phyloP scores from a whole-genome alignment of 441 rosid genomes.

The Euphorbia neoarborescens region DNA sequence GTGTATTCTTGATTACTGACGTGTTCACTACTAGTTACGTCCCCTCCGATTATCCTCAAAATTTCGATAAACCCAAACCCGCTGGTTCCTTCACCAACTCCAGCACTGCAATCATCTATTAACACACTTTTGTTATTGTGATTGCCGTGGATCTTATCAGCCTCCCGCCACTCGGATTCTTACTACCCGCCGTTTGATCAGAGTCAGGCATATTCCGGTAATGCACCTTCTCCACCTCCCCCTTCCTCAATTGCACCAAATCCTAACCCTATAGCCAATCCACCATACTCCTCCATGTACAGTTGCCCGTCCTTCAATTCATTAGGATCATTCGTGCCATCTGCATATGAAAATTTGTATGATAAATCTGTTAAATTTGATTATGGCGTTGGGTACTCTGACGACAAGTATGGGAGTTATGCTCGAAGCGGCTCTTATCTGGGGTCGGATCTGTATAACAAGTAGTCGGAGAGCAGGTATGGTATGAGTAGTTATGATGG shows the following conservation, averaged over 20 bases:
- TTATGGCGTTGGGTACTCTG: conserved; percentile 36
- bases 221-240: conserved; percentile 32
- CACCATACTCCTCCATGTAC: conserved; percentile 43
- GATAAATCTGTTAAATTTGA: conserved; percentile 54
- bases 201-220: conserved; percentile 41
- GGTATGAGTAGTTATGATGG: conserved; percentile 43
- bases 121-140: conserved; percentile 49
- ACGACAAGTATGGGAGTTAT: conserved; percentile 43
- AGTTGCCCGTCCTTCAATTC: conserved; percentile 35
- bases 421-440: conserved; percentile 38
- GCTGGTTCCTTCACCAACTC: conserved; percentile 27
- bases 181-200: conserved; percentile 53
- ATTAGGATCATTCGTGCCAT: conserved; percentile 38
- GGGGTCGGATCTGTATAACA: conserved; percentile 53
- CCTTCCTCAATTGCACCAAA: conserved; percentile 2
- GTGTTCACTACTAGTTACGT: conserved; percentile 39
- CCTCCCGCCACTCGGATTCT: conserved; percentile 36
- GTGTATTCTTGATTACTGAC: too few relatives aligned
- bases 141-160: conserved; percentile 52
- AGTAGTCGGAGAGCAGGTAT: conserved; percentile 45
- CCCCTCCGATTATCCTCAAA: conserved; percentile 52
- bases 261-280: conserved; percentile 24
- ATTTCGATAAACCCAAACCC: conserved; percentile 40
- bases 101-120: conserved; percentile 28
- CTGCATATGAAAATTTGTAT: conserved; percentile 36